These are phyloP conservation scores for Globisporangium splendens DNA, from an alignment of 352 stramenopile species.

Conservation along the genomic window DNA sequence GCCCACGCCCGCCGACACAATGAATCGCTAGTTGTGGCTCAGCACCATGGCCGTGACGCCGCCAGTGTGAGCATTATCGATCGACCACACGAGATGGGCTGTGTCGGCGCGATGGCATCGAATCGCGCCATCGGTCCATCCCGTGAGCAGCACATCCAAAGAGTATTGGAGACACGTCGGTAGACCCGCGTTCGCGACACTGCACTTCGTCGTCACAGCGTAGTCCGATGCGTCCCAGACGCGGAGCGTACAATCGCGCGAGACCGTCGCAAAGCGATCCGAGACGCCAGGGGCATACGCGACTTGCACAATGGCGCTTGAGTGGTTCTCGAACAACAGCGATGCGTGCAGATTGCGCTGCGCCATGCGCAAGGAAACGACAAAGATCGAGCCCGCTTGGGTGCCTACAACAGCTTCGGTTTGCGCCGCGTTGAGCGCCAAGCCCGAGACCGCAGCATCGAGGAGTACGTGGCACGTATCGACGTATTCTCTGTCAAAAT, in stretches of 20 bases:
- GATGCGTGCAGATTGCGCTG: constrained; percentile 21
- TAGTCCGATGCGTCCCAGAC: constrained; percentile 92
- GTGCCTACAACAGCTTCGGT: constrained; percentile 74
- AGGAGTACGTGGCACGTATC: constrained; percentile 71
- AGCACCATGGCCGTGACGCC: constrained; percentile 88
- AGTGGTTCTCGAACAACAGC: constrained; percentile 83
- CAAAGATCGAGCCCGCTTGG: constrained; percentile 73
- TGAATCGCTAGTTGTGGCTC: constrained; percentile 89
- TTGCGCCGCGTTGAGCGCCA: constrained; percentile 61
- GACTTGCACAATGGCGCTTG: constrained; percentile 66
- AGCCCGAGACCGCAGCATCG: constrained; percentile 51
- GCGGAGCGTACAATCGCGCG: constrained; percentile 82
- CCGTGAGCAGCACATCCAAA: constrained; percentile 84
- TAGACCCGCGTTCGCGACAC: constrained; percentile 54
- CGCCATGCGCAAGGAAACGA: constrained; percentile 27
- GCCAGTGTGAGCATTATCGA: constrained; percentile 88
- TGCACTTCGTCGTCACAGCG: constrained; percentile 41
- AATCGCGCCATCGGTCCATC: constrained; percentile 89
- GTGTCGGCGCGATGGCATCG: constrained; percentile 85
- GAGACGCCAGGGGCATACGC: constrained; percentile 75
- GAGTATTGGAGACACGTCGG: constrained; percentile 83
- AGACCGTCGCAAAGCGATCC: constrained; percentile 89
- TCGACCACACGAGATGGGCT: constrained; percentile 81
- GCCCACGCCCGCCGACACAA: constrained; percentile 72
- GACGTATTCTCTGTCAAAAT: constrained; percentile 72